These are phyloP conservation scores for Tagetes erecta DNA, from an alignment of 129 eudicot species.

Conservation along the genomic window DNA sequence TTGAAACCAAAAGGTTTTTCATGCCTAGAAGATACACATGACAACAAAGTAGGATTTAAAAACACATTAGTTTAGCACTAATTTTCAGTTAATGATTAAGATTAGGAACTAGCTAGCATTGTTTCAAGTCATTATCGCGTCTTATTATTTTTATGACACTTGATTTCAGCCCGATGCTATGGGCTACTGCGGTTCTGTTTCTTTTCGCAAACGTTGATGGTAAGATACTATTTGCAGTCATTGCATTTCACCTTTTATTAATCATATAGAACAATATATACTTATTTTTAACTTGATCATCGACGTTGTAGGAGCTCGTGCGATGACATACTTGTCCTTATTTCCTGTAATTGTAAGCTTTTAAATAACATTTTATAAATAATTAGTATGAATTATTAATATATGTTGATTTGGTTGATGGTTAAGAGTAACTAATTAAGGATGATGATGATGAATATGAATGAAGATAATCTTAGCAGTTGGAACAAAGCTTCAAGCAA, in stretches of 20 bases:
- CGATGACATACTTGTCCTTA: slow-evolving; percentile 37
- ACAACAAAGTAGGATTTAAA: too few relatives aligned
- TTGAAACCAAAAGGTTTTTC: too few relatives aligned
- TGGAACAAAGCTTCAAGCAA: slow-evolving; percentile 93
- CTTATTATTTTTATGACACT: neutral
- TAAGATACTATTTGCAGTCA: slow-evolving; percentile 18
- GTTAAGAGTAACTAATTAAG: too few relatives aligned
- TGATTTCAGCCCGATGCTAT: slow-evolving; percentile 61
- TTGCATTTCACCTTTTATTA: too few relatives aligned
- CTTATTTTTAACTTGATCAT: too few relatives aligned
- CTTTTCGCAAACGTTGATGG: slow-evolving; percentile 77
- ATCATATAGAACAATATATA: too few relatives aligned
- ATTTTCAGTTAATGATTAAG: too few relatives aligned
- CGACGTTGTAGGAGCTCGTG: slow-evolving; percentile 35
- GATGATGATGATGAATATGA: neutral
- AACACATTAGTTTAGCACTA: too few relatives aligned
- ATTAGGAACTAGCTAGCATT: too few relatives aligned
- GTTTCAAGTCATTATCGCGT: too few relatives aligned
- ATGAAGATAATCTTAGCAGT: slow-evolving; percentile 73
- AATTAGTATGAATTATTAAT: neutral
- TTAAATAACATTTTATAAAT: too few relatives aligned
- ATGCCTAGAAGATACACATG: too few relatives aligned
- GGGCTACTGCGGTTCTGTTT: slow-evolving; percentile 76
- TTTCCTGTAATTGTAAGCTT: slow-evolving; percentile 39
- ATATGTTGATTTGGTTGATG: neutral